A percentile compares a stretch with the other conserved stretches of the same genome.
phyloP scores from a whole-genome alignment of 2,329 filamentous ascomycete species.

The Curvularia sp. region DNA sequence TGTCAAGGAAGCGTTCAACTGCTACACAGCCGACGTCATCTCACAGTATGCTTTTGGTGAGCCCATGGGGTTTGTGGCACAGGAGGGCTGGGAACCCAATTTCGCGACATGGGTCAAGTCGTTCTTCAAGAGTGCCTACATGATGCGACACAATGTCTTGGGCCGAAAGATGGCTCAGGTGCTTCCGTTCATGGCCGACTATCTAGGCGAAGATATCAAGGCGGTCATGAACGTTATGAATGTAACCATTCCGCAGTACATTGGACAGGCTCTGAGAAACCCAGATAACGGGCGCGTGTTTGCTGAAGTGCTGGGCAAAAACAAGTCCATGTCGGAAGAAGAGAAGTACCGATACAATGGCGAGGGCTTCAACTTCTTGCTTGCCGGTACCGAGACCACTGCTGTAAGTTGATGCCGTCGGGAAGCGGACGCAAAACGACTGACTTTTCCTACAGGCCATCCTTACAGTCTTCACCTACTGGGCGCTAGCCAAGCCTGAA shows the following conservation, averaged over 20 bases:
- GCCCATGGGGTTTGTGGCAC: conserved; percentile 38
- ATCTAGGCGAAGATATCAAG: conserved; percentile 37
- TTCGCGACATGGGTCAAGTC: conserved; percentile 39
- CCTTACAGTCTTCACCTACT: conserved; percentile 45
- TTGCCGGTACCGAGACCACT: conserved; percentile 38
- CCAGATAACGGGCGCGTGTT: conserved; percentile 38
- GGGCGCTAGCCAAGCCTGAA: conserved; percentile 43
- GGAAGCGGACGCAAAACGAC: neutral
- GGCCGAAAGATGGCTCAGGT: conserved; percentile 34
- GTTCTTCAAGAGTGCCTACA: conserved; percentile 38
- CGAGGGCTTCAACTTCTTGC: conserved; percentile 37
- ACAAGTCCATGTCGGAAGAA: conserved; percentile 30
- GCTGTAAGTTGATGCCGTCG: conserved; percentile 24
- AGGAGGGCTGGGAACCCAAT: conserved; percentile 40
- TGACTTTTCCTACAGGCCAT: conserved; percentile 34
- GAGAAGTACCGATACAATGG: conserved; percentile 35
- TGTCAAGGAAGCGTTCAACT: conserved; percentile 41
- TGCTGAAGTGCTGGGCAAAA: conserved; percentile 30
- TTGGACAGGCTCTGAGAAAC: conserved; percentile 31
- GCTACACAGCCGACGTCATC: conserved; percentile 38
- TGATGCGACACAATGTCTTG: conserved; percentile 38
- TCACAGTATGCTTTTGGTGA: conserved; percentile 39
- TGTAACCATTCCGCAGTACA: conserved; percentile 35
- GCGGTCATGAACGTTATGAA: conserved; percentile 38
- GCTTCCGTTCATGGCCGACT: conserved; percentile 38